Evolutionary conservation across 441 rosid genomes (phyloP).

Genomic region (Jatropha podagrica): DNA sequence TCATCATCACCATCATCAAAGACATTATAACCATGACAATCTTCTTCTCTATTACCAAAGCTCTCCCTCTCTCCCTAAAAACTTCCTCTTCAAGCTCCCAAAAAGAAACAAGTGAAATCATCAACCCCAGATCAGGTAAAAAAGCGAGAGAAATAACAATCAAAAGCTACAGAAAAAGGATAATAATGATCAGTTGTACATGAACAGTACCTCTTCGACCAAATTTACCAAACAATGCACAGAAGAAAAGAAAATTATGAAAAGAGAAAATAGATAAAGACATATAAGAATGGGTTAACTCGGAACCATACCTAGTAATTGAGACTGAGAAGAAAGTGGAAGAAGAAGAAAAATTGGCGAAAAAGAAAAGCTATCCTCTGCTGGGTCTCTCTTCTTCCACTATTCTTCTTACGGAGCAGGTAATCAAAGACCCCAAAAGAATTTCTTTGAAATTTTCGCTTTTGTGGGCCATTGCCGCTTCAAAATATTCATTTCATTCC

Average conservation of each 20-base stretch:
- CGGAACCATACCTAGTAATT: slow-evolving; percentile 1
- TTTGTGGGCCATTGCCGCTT: not conserved
- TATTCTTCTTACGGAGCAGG: not conserved
- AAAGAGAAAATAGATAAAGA: not conserved
- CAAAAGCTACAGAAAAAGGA: slow-evolving; percentile 8
- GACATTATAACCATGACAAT: slow-evolving; percentile 30
- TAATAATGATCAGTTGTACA: not conserved
- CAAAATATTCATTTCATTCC: not conserved
- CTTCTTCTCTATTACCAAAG: slow-evolving; percentile 43
- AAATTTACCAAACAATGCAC: slow-evolving; percentile 9
- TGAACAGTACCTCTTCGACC: slow-evolving; percentile 8
- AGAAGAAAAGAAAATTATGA: not conserved
- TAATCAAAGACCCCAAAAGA: not conserved
- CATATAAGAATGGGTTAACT: not conserved
- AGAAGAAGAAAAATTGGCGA: not conserved
- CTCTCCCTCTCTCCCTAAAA: slow-evolving; percentile 22
- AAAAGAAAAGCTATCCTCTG: not conserved
- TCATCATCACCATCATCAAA: slow-evolving; percentile 30
- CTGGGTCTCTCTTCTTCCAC: not conserved
- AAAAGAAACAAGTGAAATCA: slow-evolving; percentile 27
- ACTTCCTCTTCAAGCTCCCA: slow-evolving; percentile 45
- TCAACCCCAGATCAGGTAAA: slow-evolving; percentile 34
- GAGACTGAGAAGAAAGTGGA: not conserved
- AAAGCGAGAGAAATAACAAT: not conserved
- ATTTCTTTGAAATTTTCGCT: not conserved